Evolutionary conservation across 2,329 filamentous ascomycete genomes (phyloP), one percentile per base, ranked within the genome.

Genomic region (Colletotrichum godetiae): DNA sequence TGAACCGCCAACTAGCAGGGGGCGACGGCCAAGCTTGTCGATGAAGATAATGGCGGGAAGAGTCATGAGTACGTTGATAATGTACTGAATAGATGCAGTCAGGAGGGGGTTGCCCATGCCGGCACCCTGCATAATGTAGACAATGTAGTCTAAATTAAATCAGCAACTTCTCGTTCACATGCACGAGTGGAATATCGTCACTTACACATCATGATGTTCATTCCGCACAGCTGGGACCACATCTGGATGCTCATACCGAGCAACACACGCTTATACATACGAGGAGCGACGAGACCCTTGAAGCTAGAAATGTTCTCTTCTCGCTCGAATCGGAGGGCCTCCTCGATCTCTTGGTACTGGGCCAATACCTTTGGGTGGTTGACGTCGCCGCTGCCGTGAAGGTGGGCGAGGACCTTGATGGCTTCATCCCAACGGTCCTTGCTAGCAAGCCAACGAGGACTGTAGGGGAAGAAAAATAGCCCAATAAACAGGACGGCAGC

Each of bases 391-490:
- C 82, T 80, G 5, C 88, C 91, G 76, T 93, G 91, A 1, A 93
- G 83, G 27, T 84, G 78, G 0, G 90, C 90, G 22, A 93, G 85
- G 55, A 90, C 88, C 27, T 85, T 78, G 55, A 91, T 84, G 0
- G 90, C 90, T 78, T 94, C 89, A 33, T 93, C 91, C 86, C 92
- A 92, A 1, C 90, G 87, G 74, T 92, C 92, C 76, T 92, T 88
- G 19, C 88, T 87, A 5, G 93, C 92, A 6, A 94, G 84, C 92
- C 92, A 94, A 66, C 93, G 88, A 0, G 93, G 93, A 62, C 87
- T 92, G 76, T 89, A 89, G 0, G 89, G 90, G 76, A 92, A 88
- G 81, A 91, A 91, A 78, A 90, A 86, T 24, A 91, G 84, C 0
- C 89, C 89, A 31, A 87, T 77, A 59, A 92, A 84, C 0, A 91